phyloP scores from a whole-genome alignment of 1,284 basidiomycete genomes.

The Athelia sp. region DNA sequence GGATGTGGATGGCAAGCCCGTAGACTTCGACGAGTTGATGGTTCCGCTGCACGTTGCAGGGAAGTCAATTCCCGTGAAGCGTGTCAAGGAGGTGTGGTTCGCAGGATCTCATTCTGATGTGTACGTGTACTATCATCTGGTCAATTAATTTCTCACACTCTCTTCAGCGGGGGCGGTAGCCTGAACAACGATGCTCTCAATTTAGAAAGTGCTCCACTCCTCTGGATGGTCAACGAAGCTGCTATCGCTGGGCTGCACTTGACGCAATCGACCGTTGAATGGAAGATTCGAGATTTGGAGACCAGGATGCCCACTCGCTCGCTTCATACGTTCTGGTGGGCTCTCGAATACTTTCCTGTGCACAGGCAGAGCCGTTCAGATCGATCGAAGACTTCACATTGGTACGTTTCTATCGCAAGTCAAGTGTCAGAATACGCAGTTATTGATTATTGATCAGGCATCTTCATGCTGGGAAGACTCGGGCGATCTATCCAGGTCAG shows the following conservation, averaged over 20 bases:
- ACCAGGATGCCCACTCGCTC: neutral
- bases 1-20: neutral
- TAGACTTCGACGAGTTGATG: neutral
- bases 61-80: neutral
- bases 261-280: neutral
- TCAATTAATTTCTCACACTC: neutral
- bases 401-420: too few species aligned
- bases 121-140: neutral
- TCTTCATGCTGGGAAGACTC: neutral
- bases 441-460: neutral
- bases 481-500: neutral
- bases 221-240: slow-evolving; percentile 3
- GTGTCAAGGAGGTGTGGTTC: slow-evolving; percentile 5
- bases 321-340: neutral
- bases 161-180: slow-evolving; percentile 1
- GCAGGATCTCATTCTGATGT: slow-evolving; percentile 3
- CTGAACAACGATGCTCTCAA: neutral
- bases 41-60: neutral
- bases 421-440: too few species aligned
- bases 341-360: neutral
- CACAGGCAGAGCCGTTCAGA: neutral
- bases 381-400: neutral
- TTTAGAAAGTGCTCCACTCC: neutral
- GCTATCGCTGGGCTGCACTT: slow-evolving; percentile 1
- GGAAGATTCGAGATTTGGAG: neutral